Conservation (phyloP, 805 yeast species). For the Barnettozyma siamensis region DNA sequence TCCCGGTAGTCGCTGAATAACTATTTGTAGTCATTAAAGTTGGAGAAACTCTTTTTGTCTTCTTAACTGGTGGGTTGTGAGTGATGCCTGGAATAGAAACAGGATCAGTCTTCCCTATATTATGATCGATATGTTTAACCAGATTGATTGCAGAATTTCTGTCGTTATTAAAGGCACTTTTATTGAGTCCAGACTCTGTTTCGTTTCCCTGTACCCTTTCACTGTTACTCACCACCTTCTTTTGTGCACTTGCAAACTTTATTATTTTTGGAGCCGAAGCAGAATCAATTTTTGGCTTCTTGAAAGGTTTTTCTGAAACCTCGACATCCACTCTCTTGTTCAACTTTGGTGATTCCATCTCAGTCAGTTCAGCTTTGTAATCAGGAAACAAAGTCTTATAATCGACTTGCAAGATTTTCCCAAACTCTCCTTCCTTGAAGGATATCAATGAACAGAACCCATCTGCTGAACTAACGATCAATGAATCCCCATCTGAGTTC, state of each 20-base stretch:
- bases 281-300: slow-evolving; percentile 5
- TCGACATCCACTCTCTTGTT: slow-evolving; percentile 2
- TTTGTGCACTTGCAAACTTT: no score
- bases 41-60: slow-evolving; percentile 26
- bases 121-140: neutral
- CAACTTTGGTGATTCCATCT: slow-evolving; percentile 2
- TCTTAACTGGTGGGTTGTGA: slow-evolving; percentile 15
- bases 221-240: no score
- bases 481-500: slow-evolving; percentile 66
- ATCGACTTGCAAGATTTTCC: slow-evolving; percentile 36
- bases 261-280: no score
- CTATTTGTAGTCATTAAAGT: slow-evolving; percentile 6
- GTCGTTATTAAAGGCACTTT: no score
- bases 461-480: slow-evolving; percentile 81
- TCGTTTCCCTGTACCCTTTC: no score
- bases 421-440: slow-evolving; percentile 51
- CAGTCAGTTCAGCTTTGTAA: slow-evolving; percentile 3
- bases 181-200: no score
- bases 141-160: neutral
- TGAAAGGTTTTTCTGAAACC: slow-evolving; percentile 1
- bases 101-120: neutral
- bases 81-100: neutral
- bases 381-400: slow-evolving; percentile 14
- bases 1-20: no score
- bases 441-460: slow-evolving; percentile 78